Evolutionary conservation across 768 basidiomycete species (phyloP).

Genomic region (Jaapia argillacea): DNA sequence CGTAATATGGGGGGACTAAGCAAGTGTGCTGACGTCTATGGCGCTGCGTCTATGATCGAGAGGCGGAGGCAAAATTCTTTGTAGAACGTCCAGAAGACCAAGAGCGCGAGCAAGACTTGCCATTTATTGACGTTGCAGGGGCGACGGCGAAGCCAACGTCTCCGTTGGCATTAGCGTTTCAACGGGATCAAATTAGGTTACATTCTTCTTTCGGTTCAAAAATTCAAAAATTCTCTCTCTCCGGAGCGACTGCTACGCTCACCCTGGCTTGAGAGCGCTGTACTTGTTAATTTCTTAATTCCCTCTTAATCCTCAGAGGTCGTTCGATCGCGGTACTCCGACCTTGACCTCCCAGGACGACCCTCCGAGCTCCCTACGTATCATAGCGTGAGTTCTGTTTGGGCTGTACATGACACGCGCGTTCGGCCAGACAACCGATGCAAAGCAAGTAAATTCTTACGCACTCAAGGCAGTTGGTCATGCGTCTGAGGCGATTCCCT

Average conservation of each 20-base stretch:
- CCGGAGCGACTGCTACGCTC: not conserved
- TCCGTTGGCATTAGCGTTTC: not conserved
- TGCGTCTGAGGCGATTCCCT: too few species aligned
- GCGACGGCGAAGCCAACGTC: not conserved
- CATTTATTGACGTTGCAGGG: not conserved
- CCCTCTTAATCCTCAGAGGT: not conserved
- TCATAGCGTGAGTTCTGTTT: not conserved
- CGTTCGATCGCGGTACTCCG: too few species aligned
- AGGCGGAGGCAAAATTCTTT: not conserved
- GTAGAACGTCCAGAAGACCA: not conserved
- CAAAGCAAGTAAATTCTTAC: too few species aligned
- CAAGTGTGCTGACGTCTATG: too few species aligned
- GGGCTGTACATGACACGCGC: not conserved
- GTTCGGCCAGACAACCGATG: too few species aligned
- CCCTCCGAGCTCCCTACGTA: too few species aligned
- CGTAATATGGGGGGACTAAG: too few species aligned
- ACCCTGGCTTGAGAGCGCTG: not conserved
- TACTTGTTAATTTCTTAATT: not conserved
- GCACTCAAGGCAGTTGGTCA: too few species aligned
- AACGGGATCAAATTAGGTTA: not conserved
- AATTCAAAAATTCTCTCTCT: not conserved
- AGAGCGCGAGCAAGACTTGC: not conserved
- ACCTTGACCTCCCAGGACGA: too few species aligned
- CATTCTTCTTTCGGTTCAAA: not conserved
- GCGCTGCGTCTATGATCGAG: too few species aligned